These are phyloP conservation scores for Psidium guajava DNA, from an alignment of 345 rosid species.

Conservation along the genomic window DNA sequence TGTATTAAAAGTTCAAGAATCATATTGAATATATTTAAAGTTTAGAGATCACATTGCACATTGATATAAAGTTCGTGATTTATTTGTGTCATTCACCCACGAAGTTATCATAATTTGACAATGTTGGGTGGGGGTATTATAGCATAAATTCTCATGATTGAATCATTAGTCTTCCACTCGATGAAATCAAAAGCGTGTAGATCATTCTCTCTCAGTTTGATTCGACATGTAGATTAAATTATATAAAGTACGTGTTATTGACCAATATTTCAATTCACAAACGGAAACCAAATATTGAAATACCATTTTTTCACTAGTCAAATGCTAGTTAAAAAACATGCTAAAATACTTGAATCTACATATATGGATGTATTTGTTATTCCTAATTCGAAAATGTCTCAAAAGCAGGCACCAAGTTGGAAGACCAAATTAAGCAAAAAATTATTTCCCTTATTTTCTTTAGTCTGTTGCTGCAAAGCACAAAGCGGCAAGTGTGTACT, in stretches of 20 bases:
- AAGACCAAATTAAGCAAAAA: neutral
- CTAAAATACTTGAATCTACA: neutral
- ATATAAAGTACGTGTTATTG: neutral
- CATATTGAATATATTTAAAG: no score
- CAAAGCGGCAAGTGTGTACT: neutral
- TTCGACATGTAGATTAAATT: neutral
- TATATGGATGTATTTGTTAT: neutral
- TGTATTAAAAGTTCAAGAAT: no score
- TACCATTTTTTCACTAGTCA: neutral
- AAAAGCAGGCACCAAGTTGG: neutral
- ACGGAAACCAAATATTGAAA: neutral
- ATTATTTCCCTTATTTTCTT: neutral
- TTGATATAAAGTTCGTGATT: no score
- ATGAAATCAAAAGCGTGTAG: neutral
- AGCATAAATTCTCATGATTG: neutral
- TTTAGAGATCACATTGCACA: no score
- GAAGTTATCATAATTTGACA: neutral
- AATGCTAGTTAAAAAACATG: neutral
- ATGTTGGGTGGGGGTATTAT: no score
- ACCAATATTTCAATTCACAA: neutral
- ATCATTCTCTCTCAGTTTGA: neutral
- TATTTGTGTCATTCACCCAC: no score
- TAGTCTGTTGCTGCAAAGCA: neutral
- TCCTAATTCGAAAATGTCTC: neutral
- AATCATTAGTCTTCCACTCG: no score